Evolutionary conservation across 1,139 yeast genomes (phyloP), one percentile per base, ranked within the genome.

Genomic region (Lodderomyces elongisporus): DNA sequence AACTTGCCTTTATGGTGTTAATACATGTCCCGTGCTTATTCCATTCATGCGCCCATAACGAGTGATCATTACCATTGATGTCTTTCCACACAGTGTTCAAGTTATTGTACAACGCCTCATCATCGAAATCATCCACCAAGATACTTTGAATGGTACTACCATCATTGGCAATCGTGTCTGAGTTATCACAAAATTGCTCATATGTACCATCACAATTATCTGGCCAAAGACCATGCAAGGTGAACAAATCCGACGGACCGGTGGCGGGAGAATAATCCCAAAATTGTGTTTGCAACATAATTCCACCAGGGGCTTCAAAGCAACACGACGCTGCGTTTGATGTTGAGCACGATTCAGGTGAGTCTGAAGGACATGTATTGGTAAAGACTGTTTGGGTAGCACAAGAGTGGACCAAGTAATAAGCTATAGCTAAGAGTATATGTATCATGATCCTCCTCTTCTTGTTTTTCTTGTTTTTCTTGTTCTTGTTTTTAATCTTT

Each of bases 21-120:
- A 89, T 78, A 57, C 97, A 91, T 0, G 96, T 88, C 4, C 91
- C 97, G 52, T 91, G 98, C 57, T 91, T 91, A 62, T 89, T 89
- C 68, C 76, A 91, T 58, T 91, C 98, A 56, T 91, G 97, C 18
- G 77, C 69, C 97, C 98, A 91, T 36, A 91, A 65, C 15, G 72
- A 60, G 41, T 78, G 85, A 52, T 88, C 96, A 20, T 34, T 39
- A 2, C 93, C 91, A 39, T 77, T 77, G 55, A 70, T 74, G 51
- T 85, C 83, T 56, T 84, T 84, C 97, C 97, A 91, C 34, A 69
- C 58, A 15, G 48, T 47, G 14, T 62, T 50, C 87, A 91, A 78
- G 39, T 72, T 70, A 3, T 62, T 56, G 32, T 80, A 64, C 35
- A 91, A 64, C 4, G 63, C 74, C 14, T 54, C 47, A 35, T 77